These are phyloP conservation scores for Arthrobotrys megalospora DNA, from an alignment of 2,329 filamentous ascomycete species.

Conservation along the genomic window DNA sequence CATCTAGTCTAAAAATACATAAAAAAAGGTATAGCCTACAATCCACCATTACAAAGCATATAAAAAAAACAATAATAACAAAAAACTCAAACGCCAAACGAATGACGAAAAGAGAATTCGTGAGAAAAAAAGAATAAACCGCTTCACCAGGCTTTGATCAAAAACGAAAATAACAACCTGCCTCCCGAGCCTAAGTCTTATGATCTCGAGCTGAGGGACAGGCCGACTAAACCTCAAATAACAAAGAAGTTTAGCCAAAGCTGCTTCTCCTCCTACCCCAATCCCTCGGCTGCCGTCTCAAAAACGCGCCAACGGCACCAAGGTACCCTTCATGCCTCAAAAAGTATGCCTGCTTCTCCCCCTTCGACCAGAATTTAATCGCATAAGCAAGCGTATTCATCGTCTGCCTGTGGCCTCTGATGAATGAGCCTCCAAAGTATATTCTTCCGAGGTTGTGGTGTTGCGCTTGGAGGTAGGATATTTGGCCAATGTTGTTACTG, in stretches of 20 bases:
- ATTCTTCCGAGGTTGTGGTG: slow-evolving; percentile 92
- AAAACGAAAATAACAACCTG: neutral
- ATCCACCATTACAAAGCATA: slow-evolving; percentile 12
- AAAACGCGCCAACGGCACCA: slow-evolving; percentile 91
- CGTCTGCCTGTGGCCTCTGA: slow-evolving; percentile 94
- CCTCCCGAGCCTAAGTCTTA: neutral
- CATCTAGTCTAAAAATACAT: slow-evolving; percentile 52
- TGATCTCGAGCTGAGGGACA: neutral
- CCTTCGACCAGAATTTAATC: slow-evolving; percentile 97
- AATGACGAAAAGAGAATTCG: slow-evolving; percentile 27
- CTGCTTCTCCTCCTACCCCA: slow-evolving; percentile 57
- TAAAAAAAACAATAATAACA: slow-evolving; percentile 1
- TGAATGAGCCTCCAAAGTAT: slow-evolving; percentile 98
- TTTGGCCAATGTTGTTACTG: slow-evolving; percentile 98
- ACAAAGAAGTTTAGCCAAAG: slow-evolving; percentile 36
- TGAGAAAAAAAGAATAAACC: slow-evolving; percentile 8
- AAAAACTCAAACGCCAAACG: slow-evolving; percentile 21
- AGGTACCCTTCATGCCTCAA: slow-evolving; percentile 95
- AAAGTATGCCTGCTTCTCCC: slow-evolving; percentile 95
- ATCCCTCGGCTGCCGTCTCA: slow-evolving; percentile 67
- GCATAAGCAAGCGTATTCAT: slow-evolving; percentile 98
- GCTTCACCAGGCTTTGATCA: slow-evolving; percentile 5
- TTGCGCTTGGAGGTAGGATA: slow-evolving; percentile 96
- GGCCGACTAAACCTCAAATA: neutral
- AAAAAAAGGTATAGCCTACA: slow-evolving; percentile 1